These are phyloP conservation scores for Zygoascus flipseniorum DNA, from an alignment of 805 yeast species.

Conservation along the genomic window DNA sequence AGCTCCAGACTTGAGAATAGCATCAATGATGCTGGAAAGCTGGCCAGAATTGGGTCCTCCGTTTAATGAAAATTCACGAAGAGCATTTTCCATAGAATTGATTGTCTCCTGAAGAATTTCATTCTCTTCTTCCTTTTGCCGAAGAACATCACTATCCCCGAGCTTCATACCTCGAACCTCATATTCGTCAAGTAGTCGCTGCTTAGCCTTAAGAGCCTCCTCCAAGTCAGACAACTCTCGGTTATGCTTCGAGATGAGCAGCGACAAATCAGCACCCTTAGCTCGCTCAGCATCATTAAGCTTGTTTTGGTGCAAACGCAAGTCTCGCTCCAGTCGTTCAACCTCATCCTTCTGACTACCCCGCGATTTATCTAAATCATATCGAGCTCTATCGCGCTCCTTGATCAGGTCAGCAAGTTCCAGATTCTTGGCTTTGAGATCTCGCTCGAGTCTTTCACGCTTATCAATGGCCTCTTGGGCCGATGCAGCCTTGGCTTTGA, in stretches of 20 bases:
- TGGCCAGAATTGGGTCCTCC: conserved; percentile 48
- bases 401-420: conserved; percentile 84
- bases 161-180: conserved; percentile 23
- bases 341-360: conserved; percentile 58
- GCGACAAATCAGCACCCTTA: conserved; percentile 54
- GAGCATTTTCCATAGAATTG: conserved; percentile 54
- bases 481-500: conserved; percentile 76
- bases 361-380: conserved; percentile 64
- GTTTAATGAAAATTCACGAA: conserved; percentile 38
- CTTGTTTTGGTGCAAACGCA: conserved; percentile 51
- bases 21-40: conserved; percentile 60
- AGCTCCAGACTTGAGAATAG: conserved; percentile 59
- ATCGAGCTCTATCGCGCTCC: conserved; percentile 80
- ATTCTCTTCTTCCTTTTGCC: conserved; percentile 67
- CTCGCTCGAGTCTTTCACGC: conserved; percentile 74
- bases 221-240: conserved; percentile 50
- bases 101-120: conserved; percentile 67
- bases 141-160: conserved; percentile 35
- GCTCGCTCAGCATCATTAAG: conserved; percentile 52
- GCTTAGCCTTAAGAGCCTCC: conserved; percentile 27
- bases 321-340: conserved; percentile 55
- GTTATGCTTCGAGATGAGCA: conserved; percentile 54
- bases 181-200: conserved; percentile 25
- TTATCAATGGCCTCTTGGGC: conserved; percentile 87
- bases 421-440: conserved; percentile 73